Conservation (phyloP, 176 grass and related monocot genomes). For the Oryza rufipogon region DNA sequence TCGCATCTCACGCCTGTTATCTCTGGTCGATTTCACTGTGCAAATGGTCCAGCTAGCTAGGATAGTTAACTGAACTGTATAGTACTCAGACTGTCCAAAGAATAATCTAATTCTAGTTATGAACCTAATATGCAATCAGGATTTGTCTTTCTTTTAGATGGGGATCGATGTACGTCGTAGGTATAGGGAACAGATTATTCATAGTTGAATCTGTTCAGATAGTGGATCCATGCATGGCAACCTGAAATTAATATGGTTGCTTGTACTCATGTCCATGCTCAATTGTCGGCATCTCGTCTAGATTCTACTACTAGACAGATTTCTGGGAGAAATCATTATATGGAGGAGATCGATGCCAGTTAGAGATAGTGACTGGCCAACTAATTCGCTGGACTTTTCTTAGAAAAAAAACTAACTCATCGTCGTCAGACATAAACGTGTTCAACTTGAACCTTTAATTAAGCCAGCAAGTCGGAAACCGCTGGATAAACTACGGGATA, state of each 20-base stretch:
- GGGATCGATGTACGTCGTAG: too few relatives aligned
- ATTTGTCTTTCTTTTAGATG: too few relatives aligned
- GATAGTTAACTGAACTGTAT: too few relatives aligned
- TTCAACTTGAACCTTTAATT: neutral
- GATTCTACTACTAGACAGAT: neutral
- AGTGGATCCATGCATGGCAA: neutral
- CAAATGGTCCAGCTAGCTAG: too few relatives aligned
- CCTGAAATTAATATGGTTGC: neutral
- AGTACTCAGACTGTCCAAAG: too few relatives aligned
- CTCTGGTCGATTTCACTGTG: neutral
- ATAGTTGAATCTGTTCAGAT: neutral
- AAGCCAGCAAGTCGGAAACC: neutral
- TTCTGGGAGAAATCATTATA: too few relatives aligned
- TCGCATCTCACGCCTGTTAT: neutral
- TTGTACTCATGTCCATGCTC: neutral
- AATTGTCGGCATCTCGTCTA: neutral
- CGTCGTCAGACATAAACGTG: neutral
- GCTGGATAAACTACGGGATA: neutral
- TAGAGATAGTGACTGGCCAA: neutral
- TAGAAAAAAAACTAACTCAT: neutral
- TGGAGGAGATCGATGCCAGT: neutral
- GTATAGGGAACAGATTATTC: neutral
- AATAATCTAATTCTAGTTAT: too few relatives aligned
- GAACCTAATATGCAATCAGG: accelerated
- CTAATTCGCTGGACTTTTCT: neutral